phyloP scores from a whole-genome alignment of 2,329 filamentous ascomycete species.

The Penicillium sp. region DNA sequence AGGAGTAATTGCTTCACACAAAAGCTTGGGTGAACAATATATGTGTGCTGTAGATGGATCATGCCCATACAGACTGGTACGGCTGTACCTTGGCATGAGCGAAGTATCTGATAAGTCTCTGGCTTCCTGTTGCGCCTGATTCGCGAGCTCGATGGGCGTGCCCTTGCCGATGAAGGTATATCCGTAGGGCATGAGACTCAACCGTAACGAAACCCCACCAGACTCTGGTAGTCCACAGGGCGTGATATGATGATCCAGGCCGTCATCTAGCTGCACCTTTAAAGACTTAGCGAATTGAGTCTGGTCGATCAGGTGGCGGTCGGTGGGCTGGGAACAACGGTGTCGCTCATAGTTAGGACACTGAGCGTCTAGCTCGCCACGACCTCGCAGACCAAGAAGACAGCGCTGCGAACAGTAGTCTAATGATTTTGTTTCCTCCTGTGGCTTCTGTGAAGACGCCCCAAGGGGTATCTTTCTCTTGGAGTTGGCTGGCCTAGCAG shows the following conservation, averaged over 20 bases:
- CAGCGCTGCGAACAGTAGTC: conserved; percentile 2
- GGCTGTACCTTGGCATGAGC: background rate
- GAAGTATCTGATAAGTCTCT: background rate
- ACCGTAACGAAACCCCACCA: background rate
- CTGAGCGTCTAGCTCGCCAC: background rate
- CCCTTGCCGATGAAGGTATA: background rate
- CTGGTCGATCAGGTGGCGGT: background rate
- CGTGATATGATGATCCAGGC: background rate
- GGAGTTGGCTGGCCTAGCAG: background rate
- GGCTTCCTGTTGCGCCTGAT: background rate
- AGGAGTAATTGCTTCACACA: background rate
- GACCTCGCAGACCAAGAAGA: conserved; percentile 1
- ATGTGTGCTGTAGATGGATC: background rate
- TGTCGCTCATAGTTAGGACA: conserved; percentile 1
- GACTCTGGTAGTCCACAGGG: background rate
- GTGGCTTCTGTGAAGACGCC: background rate
- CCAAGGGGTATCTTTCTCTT: background rate
- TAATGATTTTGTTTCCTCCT: background rate
- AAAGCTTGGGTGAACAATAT: background rate
- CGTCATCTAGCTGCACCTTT: background rate
- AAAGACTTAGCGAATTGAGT: background rate
- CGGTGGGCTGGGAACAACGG: background rate
- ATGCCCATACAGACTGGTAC: background rate
- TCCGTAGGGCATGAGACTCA: conserved; percentile 1
- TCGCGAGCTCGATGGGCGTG: background rate